Percentiles rank a stretch among this genome's conserved stretches.
phyloP scores from a whole-genome alignment of 2,329 filamentous ascomycete genomes.

The Ophiostoma sp. region DNA sequence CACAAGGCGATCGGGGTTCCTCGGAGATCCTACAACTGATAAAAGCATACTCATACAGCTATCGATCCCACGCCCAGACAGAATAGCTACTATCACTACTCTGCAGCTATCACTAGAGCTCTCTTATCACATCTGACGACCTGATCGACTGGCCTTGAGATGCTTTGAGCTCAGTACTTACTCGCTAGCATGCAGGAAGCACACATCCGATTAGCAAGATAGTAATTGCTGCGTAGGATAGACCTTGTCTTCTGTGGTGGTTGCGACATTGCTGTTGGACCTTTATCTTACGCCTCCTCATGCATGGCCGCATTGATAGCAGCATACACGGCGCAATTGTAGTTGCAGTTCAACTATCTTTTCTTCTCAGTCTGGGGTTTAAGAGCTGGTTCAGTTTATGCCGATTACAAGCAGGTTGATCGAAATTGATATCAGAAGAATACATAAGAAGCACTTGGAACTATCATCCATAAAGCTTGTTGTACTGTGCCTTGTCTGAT shows the following conservation, averaged over 20 bases:
- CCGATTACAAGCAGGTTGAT: neutral
- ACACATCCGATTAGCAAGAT: constrained; percentile 11
- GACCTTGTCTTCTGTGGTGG: neutral
- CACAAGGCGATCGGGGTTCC: neutral
- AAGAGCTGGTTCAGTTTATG: neutral
- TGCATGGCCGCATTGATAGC: neutral
- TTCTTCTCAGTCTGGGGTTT: neutral
- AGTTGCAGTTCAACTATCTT: neutral
- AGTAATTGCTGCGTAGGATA: neutral
- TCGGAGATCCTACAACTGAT: neutral
- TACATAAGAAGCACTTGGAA: neutral
- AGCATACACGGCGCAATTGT: neutral
- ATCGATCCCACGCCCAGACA: neutral
- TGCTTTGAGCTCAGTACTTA: neutral
- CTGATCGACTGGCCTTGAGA: neutral
- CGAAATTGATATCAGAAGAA: neutral
- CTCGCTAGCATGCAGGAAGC: neutral
- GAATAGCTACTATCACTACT: neutral
- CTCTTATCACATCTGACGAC: neutral
- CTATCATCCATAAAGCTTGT: neutral
- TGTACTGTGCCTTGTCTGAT: neutral
- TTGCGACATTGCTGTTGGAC: neutral
- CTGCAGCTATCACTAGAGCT: neutral
- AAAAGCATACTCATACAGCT: neutral
- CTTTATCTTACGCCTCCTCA: neutral